These are phyloP conservation scores for Globisporangium mamillatum DNA, from an alignment of 352 stramenopile genomes.

Conservation along the genomic window DNA sequence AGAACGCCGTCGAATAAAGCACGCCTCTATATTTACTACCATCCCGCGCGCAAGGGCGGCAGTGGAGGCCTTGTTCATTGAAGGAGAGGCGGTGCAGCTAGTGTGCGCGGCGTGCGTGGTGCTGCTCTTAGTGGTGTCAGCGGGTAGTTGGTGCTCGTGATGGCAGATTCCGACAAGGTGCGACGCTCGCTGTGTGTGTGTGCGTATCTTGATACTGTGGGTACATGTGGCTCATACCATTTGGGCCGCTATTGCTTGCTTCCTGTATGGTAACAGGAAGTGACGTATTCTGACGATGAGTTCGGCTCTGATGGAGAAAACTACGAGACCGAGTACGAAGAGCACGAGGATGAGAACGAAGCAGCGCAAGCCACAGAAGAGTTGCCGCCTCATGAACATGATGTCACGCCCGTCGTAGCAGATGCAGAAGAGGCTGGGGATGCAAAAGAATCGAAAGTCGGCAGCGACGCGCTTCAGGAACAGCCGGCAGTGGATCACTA, in stretches of 20 bases:
- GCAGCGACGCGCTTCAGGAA: not conserved
- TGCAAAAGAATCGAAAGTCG: not conserved
- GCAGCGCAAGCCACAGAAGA: conserved; percentile 7
- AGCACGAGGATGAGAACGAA: conserved; percentile 18
- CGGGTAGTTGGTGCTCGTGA: conserved; percentile 1
- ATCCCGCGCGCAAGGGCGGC: not conserved
- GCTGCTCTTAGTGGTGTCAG: not conserved
- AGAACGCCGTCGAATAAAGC: not conserved
- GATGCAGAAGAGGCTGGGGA: not conserved
- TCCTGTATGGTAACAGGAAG: conserved; percentile 17
- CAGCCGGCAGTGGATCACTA: not conserved
- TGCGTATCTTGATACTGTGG: not conserved
- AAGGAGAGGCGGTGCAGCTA: not conserved
- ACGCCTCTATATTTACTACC: not conserved
- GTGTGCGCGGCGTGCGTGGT: not conserved
- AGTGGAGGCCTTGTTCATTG: not conserved
- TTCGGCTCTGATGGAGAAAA: conserved; percentile 29
- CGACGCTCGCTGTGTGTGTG: not conserved
- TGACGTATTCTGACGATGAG: conserved; percentile 52
- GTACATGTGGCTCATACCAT: not conserved
- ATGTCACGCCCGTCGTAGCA: not conserved
- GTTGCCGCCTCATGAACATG: not conserved
- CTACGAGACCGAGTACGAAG: conserved; percentile 25
- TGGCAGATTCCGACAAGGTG: conserved; percentile 26
- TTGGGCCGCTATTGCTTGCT: not conserved